Evolutionary conservation across 1,139 yeast genomes (phyloP), one percentile per base, ranked within the genome.

Genomic region (Kurtzmaniella natalensis): DNA sequence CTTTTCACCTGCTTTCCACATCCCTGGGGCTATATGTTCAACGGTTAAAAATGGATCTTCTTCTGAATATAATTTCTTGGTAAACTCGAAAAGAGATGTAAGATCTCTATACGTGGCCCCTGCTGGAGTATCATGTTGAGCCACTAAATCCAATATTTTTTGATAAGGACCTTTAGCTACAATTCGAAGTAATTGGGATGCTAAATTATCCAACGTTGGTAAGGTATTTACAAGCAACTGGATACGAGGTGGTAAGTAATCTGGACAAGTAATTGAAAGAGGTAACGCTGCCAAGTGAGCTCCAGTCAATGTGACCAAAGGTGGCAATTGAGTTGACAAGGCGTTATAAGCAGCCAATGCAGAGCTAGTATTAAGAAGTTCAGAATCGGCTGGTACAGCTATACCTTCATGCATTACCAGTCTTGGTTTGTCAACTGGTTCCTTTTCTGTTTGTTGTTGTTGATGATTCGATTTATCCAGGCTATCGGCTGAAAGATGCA

Each of bases 31-130:
- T 15, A 76, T 56, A 48, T 76, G 78, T 31, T 71, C 76, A 17
- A 78, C 79, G 0, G 75, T 70, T 40, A 84, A 61, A 43, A 83
- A 78, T 0, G 89, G 86, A 39, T 80, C 81, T 29, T 78, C 83
- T 42, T 69, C 75, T 2, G 81, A 74, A 51, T 80, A 81, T 8
- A 81, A 63, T 40, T 72, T 61, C 44, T 79, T 77, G 2, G 85
- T 76, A 41, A 83, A 84, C 48, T 83, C 89, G 51, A 87, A 87
- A 28, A 86, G 60, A 27, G 82, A 80, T 14, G 85, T 75, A 44
- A 88, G 63, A 40, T 81, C 82, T 35, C 81, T 71, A 50, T 79
- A 87, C 0, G 88, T 78, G 27, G 83, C 83, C 3, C 88, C 88
- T 13, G 84, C 79, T 2, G 77, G 76, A 7, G 83, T 73, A 30